Conservation (phyloP, 208 protist species). For the Leishmania tropica region DNA sequence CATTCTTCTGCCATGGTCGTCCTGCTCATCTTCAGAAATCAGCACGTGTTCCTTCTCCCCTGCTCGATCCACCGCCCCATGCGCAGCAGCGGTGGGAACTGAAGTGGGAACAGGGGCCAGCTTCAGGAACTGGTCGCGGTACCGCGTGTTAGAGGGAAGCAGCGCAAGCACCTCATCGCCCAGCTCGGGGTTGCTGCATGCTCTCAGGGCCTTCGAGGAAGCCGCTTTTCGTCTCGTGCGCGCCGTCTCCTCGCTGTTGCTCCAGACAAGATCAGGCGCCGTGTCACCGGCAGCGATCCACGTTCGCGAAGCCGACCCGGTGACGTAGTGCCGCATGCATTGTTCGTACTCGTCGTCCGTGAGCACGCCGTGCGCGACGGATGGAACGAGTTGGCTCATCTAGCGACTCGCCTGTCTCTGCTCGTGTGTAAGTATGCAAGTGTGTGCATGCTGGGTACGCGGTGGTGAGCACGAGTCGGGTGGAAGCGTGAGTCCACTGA, state of each 20-base stretch:
- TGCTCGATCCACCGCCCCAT: not conserved
- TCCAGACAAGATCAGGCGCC: constrained; percentile 30
- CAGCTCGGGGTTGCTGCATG: not conserved
- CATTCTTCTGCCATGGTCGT: not conserved
- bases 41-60: constrained; percentile 7
- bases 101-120: not conserved
- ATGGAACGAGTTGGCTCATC: constrained; percentile 13
- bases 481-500: not conserved
- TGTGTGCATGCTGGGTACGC: not conserved
- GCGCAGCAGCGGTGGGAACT: not conserved
- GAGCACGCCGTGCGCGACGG: constrained; percentile 15
- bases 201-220: not conserved
- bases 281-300: constrained; percentile 23
- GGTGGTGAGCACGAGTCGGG: not conserved
- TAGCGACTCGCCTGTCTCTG: not conserved
- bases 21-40: constrained; percentile 31
- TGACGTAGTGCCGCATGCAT: constrained; percentile 23
- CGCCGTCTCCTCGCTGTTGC: not conserved
- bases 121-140: constrained; percentile 18
- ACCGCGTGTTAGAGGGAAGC: not conserved
- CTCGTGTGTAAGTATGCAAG: not conserved
- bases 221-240: not conserved
- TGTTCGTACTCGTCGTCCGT: constrained; percentile 17
- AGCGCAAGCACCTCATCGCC: not conserved
- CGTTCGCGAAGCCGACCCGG: not conserved